These are phyloP conservation scores for Suillus alpinus DNA, from an alignment of 768 basidiomycete species.

Conservation along the genomic window DNA sequence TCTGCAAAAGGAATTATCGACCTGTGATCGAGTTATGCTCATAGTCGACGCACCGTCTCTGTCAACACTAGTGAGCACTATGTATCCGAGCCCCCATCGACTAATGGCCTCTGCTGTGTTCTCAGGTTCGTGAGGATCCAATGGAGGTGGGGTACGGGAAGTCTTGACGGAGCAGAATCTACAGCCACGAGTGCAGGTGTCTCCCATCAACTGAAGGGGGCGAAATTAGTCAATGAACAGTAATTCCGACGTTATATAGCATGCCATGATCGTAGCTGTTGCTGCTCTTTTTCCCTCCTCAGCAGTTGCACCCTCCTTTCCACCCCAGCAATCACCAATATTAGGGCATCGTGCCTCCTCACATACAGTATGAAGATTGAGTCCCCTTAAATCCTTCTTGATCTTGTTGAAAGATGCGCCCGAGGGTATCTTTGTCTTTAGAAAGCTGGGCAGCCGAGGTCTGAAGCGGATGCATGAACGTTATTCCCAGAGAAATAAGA, in stretches of 20 bases:
- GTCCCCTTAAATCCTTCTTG: slow-evolving; percentile 90
- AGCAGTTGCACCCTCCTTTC: slow-evolving; percentile 61
- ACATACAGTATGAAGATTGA: slow-evolving; percentile 93
- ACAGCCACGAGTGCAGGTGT: slow-evolving; percentile 97
- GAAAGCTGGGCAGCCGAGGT: slow-evolving; percentile 79
- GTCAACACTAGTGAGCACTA: slow-evolving; percentile 95
- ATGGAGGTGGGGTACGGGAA: slow-evolving; percentile 78
- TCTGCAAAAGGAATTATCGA: slow-evolving; percentile 48
- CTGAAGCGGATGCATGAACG: slow-evolving; percentile 35
- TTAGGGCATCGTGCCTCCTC: slow-evolving; percentile 99
- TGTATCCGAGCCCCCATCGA: slow-evolving; percentile 97
- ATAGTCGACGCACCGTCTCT: slow-evolving; percentile 71
- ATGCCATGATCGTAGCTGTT: slow-evolving; percentile 98
- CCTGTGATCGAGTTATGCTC: neutral
- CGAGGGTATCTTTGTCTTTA: slow-evolving; percentile 91
- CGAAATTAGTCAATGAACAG: slow-evolving; percentile 8
- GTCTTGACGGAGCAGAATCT: slow-evolving; percentile 98
- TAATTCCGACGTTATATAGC: slow-evolving; percentile 13
- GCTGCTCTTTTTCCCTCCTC: slow-evolving; percentile 77
- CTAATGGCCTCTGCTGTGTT: slow-evolving; percentile 97
- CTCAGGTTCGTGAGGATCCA: slow-evolving; percentile 97
- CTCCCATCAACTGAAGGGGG: slow-evolving; percentile 84
- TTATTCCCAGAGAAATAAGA: slow-evolving; percentile 6
- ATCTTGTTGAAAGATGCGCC: slow-evolving; percentile 87
- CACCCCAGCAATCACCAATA: slow-evolving; percentile 99